Evolutionary conservation across 2,329 filamentous ascomycete species (phyloP), one percentile per base, ranked within the genome.

Genomic region (Claviceps africana): DNA sequence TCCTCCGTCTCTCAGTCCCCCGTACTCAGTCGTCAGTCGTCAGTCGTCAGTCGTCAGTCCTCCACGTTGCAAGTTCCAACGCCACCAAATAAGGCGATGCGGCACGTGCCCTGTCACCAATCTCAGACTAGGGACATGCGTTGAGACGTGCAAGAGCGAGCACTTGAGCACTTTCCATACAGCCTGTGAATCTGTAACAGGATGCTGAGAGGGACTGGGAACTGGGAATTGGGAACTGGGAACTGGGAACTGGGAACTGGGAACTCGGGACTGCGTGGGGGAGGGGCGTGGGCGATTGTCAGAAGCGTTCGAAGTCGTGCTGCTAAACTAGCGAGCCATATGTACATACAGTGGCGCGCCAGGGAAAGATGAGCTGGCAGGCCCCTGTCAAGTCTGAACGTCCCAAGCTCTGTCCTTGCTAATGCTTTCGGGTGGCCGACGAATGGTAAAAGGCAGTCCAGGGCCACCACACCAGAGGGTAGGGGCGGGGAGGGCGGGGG

Each of bases 91-190:
- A 55, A 47, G 54, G 44, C 48, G 50, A 56, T 54, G 53, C 55
- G 53, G 56, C 56, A 52, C 55, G 50, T 50, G 51, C 48, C 43
- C 53, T 55, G 46, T 37, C 48, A 39, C 54, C 56, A 53, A 52
- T 52, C 28, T 54, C 53, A 53, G 52, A 55, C 51, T 48, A 52
- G 54, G 56, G 56, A 53, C 47, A 56, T 46, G 47, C 55, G 53
- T 56, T 55, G 54, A n/a, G 48, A 50, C 56, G 55, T 58, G 57
- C 55, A 54, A 56, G 57, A 57, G 52, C 22, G 13, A 10, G n/a
- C n/a, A n/a, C n/a, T n/a, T n/a, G 3, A 19, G 30, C 17, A 10
- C 31, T 50, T 37, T 17, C 40, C 22, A 30, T 31, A 39, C 15
- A 21, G 39, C 39, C n/a, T n/a, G n/a, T n/a, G n/a, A n/a, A n/a